Conservation (phyloP, 1,284 basidiomycete genomes). For the Clitocybe nebularis region DNA sequence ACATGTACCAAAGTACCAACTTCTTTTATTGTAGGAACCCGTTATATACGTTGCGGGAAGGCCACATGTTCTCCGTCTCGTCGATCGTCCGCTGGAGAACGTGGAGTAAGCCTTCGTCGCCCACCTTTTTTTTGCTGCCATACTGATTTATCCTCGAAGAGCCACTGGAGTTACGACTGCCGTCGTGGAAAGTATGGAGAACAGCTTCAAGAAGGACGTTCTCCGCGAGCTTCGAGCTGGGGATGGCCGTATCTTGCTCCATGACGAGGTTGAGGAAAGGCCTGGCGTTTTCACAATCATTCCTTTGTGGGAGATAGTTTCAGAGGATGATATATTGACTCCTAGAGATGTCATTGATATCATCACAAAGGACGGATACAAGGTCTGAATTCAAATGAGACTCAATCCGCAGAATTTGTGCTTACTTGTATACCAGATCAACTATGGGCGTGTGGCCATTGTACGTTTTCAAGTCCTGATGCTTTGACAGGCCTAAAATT, state of each 20-base stretch:
- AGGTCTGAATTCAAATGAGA: constrained; percentile 38
- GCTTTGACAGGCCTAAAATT: constrained; percentile 1
- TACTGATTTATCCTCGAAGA: constrained; percentile 34
- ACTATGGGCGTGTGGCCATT: constrained; percentile 86
- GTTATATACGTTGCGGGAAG: constrained; percentile 89
- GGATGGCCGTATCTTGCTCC: constrained; percentile 84
- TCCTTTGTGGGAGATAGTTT: constrained; percentile 85
- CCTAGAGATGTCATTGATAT: constrained; percentile 82
- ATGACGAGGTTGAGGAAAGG: constrained; percentile 94
- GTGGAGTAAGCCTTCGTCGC: constrained; percentile 67
- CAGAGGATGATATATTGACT: constrained; percentile 88
- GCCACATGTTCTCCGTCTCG: constrained; percentile 90
- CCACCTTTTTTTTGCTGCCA: background rate
- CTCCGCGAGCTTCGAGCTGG: constrained; percentile 73
- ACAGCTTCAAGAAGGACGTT: constrained; percentile 86
- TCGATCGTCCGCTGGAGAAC: constrained; percentile 88
- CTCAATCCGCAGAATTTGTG: background rate
- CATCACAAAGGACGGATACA: constrained; percentile 75
- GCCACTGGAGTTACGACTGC: constrained; percentile 92
- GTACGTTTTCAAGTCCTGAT: constrained; percentile 40
- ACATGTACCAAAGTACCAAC: background rate
- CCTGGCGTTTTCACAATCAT: constrained; percentile 88
- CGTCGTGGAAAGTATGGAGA: constrained; percentile 93
- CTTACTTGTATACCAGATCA: constrained; percentile 50
- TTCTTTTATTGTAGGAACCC: constrained; percentile 64